phyloP scores from a whole-genome alignment of 306 rosid genomes.

The Malus orientalis region DNA sequence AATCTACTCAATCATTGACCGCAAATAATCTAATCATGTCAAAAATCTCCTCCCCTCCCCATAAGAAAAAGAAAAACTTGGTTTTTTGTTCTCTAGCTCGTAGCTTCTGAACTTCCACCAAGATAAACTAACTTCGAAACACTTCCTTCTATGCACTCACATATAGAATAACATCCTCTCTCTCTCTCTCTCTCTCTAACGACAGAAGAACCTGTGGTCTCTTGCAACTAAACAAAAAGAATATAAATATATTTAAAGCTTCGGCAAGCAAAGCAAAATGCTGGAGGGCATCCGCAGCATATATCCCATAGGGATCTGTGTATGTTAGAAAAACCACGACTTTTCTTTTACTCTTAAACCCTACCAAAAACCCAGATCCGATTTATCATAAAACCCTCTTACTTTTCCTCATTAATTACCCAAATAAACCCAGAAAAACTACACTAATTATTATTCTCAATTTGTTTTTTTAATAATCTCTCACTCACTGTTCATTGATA shows the following conservation, averaged over 20 bases:
- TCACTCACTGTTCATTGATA: background rate
- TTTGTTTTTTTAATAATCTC: background rate
- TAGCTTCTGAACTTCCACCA: constrained; percentile 6
- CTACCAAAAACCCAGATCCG: constrained; percentile 34
- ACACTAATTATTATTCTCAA: background rate
- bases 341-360: constrained; percentile 34
- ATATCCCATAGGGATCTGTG: constrained; percentile 99
- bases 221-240: constrained; percentile 81
- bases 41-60: constrained; percentile 15
- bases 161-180: constrained; percentile 4
- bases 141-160: constrained; percentile 16
- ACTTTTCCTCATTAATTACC: background rate
- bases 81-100: constrained; percentile 25
- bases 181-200: background rate
- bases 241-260: constrained; percentile 30
- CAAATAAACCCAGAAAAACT: background rate
- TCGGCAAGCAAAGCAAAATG: constrained; percentile 28
- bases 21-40: constrained; percentile 48
- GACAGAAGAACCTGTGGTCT: constrained; percentile 42
- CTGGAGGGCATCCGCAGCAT: constrained; percentile 48
- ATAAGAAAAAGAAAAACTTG: constrained; percentile 4
- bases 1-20: constrained; percentile 48
- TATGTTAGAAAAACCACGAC: constrained; percentile 49
- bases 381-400: background rate
- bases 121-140: background rate